Evolutionary conservation across 805 yeast species (phyloP).

Genomic region (Dipodascopsis uninucleata): DNA sequence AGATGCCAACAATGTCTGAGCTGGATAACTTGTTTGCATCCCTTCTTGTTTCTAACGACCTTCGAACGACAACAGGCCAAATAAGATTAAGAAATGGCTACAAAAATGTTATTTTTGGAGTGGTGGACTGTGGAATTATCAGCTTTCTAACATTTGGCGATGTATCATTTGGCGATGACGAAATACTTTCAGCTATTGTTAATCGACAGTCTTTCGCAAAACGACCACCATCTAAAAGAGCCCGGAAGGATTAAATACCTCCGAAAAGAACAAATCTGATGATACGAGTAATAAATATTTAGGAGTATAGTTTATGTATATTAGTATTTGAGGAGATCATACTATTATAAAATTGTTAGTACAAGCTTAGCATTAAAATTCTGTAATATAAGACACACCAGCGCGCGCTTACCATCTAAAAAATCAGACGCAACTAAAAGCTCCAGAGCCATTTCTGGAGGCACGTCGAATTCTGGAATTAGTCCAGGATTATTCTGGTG

Average conservation of each 20-base stretch:
- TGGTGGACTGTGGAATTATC: conserved; percentile 70
- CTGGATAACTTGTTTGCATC: conserved; percentile 36
- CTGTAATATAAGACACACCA: too few relatives aligned
- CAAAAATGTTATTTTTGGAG: conserved; percentile 57
- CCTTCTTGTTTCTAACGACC: conserved; percentile 22
- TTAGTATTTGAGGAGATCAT: too few relatives aligned
- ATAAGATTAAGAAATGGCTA: conserved; percentile 51
- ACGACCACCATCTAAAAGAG: too few relatives aligned
- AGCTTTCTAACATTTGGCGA: conserved; percentile 50
- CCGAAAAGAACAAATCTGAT: too few relatives aligned
- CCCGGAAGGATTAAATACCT: too few relatives aligned
- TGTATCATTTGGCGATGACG: conserved; percentile 31
- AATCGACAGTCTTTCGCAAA: too few relatives aligned
- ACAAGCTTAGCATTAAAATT: too few relatives aligned
- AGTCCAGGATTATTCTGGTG: conserved; percentile 47
- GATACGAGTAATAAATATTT: too few relatives aligned
- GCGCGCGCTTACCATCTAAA: conserved; percentile 50
- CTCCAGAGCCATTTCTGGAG: conserved; percentile 92
- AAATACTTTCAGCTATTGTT: too few relatives aligned
- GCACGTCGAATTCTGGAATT: conserved; percentile 83
- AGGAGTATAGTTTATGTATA: too few relatives aligned
- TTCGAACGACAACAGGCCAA: conserved; percentile 18
- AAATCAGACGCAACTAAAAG: conserved; percentile 90
- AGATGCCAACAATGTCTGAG: conserved; percentile 37
- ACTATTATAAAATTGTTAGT: too few relatives aligned